Percentiles rank a stretch among this genome's conserved stretches.
Conservation (phyloP, 2,329 filamentous ascomycete genomes). For the Didymella exigua region DNA sequence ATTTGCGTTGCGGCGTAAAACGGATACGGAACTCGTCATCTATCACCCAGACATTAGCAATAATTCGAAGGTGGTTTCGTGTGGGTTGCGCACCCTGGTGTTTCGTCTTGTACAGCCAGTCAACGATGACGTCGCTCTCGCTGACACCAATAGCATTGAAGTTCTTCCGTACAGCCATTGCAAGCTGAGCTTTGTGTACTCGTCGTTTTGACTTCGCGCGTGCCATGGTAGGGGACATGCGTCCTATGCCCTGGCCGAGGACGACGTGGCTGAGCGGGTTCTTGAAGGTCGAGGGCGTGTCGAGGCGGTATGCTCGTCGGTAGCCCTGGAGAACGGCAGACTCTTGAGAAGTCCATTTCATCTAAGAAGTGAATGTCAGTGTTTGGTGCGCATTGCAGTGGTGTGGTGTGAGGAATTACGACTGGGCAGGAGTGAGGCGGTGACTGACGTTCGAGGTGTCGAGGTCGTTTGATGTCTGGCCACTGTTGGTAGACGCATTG, state of each 20-base stretch:
- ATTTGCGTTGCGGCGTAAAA: slow-evolving; percentile 49
- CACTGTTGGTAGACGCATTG: slow-evolving; percentile 45
- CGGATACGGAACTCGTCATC: slow-evolving; percentile 56
- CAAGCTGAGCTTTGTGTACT: slow-evolving; percentile 74
- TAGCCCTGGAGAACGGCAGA: slow-evolving; percentile 73
- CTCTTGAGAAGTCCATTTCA: slow-evolving; percentile 72
- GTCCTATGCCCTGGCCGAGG: slow-evolving; percentile 66
- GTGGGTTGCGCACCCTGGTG: slow-evolving; percentile 57
- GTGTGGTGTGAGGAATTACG: not conserved
- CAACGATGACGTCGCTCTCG: slow-evolving; percentile 83
- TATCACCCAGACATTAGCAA: slow-evolving; percentile 27
- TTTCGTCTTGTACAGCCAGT: slow-evolving; percentile 74
- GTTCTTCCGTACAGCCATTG: slow-evolving; percentile 75
- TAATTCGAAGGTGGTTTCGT: not conserved
- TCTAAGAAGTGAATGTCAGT: slow-evolving; percentile 45
- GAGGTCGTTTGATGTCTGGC: slow-evolving; percentile 39
- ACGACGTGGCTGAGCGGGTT: slow-evolving; percentile 56
- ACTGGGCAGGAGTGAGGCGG: slow-evolving; percentile 13
- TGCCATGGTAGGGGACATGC: slow-evolving; percentile 77
- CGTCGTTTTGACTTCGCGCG: slow-evolving; percentile 67
- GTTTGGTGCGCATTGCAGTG: slow-evolving; percentile 5
- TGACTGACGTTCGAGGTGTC: slow-evolving; percentile 43
- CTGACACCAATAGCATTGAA: slow-evolving; percentile 80
- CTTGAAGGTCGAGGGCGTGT: slow-evolving; percentile 72
- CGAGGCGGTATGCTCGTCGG: slow-evolving; percentile 73